Conservation (phyloP, 2,329 filamentous ascomycete species). For the Hirsutella thompsonii region DNA sequence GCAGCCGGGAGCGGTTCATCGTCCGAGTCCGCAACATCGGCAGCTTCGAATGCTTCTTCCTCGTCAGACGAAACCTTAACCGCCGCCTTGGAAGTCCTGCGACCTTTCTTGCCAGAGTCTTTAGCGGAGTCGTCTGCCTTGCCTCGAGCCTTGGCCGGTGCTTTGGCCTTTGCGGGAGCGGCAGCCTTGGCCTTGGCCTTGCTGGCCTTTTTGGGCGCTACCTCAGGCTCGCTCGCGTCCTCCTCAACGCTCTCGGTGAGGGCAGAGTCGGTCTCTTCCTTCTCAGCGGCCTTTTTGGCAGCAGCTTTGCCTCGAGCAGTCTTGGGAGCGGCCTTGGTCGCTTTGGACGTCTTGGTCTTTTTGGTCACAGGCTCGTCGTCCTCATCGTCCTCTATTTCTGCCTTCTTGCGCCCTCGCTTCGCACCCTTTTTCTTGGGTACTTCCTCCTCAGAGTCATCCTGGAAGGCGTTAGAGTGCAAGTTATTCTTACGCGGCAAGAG, state of each 20-base stretch:
- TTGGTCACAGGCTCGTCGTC: conserved; percentile 20
- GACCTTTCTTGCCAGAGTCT: conserved; percentile 1
- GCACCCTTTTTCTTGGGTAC: conserved; percentile 12
- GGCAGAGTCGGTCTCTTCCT: conserved; percentile 6
- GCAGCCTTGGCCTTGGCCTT: conserved; percentile 1
- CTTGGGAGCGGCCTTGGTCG: conserved; percentile 8
- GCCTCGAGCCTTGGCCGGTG: conserved; percentile 1
- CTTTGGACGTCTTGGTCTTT: conserved; percentile 19
- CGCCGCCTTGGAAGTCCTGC: conserved; percentile 1
- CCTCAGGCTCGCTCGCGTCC: conserved; percentile 5
- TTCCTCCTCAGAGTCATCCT: conserved; percentile 3
- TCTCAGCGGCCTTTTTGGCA: conserved; percentile 6
- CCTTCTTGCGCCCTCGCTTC: conserved; percentile 3
- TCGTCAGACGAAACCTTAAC: conserved; percentile 4
- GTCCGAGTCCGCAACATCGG: conserved; percentile 1
- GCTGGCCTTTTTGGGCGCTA: conserved; percentile 3
- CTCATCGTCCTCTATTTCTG: conserved; percentile 10
- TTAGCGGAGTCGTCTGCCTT: conserved; percentile 2
- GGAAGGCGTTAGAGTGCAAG: not conserved
- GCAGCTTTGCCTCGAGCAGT: conserved; percentile 1
- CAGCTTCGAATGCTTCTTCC: no score
- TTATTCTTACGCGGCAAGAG: no score
- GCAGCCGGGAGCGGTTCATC: conserved; percentile 16
- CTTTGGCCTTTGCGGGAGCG: conserved; percentile 1
- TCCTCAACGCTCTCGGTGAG: not conserved